phyloP scores from a whole-genome alignment of 1,139 yeast genomes.

The Yamadazyma atmosphaerica region DNA sequence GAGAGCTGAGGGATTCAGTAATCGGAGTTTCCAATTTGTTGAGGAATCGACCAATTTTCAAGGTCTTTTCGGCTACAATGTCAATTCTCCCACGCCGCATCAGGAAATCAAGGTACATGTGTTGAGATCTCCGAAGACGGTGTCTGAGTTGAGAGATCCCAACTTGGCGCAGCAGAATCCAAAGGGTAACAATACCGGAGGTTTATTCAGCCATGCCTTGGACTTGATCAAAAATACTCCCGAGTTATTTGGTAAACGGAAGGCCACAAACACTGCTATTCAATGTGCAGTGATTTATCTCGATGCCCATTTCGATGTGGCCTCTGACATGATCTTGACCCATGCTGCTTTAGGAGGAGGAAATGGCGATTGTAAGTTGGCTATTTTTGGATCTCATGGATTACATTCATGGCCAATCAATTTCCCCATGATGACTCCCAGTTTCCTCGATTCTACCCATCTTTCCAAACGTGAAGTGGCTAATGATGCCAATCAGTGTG shows the following conservation, averaged over 20 bases:
- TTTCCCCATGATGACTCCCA: conserved; percentile 66
- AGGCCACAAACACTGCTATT: conserved; percentile 40
- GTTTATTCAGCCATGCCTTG: conserved; percentile 73
- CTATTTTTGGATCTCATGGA: conserved; percentile 94
- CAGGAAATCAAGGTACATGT: conserved; percentile 77
- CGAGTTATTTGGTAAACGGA: conserved; percentile 22
- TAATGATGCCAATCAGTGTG: conserved; percentile 81
- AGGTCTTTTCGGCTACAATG: conserved; percentile 37
- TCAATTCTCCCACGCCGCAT: conserved; percentile 43
- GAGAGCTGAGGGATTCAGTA: conserved; percentile 76
- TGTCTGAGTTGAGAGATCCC: conserved; percentile 72
- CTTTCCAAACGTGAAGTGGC: conserved; percentile 73
- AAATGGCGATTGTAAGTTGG: conserved; percentile 63
- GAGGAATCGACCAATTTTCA: conserved; percentile 54
- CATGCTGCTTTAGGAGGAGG: conserved; percentile 98
- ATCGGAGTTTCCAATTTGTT: conserved; percentile 73
- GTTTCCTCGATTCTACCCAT: conserved; percentile 70
- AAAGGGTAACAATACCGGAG: conserved; percentile 71
- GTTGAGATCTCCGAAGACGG: conserved; percentile 62
- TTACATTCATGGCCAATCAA: conserved; percentile 85
- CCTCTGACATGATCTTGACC: conserved; percentile 60
- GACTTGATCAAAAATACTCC: conserved; percentile 57
- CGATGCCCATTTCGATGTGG: conserved; percentile 81
- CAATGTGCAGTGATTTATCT: conserved; percentile 84
- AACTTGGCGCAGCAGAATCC: conserved; percentile 85